phyloP scores from a whole-genome alignment of 495 filamentous ascomycete genomes.

The Xylaria flabelliformis region DNA sequence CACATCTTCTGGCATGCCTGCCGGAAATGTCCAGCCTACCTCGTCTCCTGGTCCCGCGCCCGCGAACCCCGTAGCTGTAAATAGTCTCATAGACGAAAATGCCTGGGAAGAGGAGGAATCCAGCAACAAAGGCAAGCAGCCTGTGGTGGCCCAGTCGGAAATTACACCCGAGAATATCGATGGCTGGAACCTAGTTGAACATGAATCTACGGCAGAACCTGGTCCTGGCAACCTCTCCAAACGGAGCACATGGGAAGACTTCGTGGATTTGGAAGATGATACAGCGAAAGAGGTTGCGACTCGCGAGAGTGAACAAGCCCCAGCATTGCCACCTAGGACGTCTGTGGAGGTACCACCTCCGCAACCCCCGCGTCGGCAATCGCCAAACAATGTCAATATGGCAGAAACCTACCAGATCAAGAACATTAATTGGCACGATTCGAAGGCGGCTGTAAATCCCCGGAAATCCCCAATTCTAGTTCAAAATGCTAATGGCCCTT shows the following conservation, averaged over 20 bases:
- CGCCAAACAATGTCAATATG: slow-evolving; percentile 39
- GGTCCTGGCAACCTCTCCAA: slow-evolving; percentile 35
- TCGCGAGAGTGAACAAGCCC: slow-evolving; percentile 37
- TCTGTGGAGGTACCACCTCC: slow-evolving; percentile 41
- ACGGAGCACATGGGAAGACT: slow-evolving; percentile 49
- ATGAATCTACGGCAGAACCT: slow-evolving; percentile 44
- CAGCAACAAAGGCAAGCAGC: slow-evolving; percentile 42
- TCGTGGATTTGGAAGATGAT: slow-evolving; percentile 39
- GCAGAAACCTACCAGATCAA: slow-evolving; percentile 57
- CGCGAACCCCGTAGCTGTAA: neutral
- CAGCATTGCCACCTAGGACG: slow-evolving; percentile 46
- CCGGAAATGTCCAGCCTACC: neutral
- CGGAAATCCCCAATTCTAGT: slow-evolving; percentile 77
- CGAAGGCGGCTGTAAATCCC: slow-evolving; percentile 46
- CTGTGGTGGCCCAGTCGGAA: slow-evolving; percentile 31
- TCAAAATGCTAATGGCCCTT: slow-evolving; percentile 93
- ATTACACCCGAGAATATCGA: slow-evolving; percentile 42
- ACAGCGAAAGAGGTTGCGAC: slow-evolving; percentile 33
- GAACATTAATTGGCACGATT: slow-evolving; percentile 54
- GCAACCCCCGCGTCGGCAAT: slow-evolving; percentile 45
- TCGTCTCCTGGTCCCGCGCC: neutral
- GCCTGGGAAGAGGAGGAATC: slow-evolving; percentile 53
- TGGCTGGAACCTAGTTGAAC: slow-evolving; percentile 58
- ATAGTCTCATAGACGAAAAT: slow-evolving; percentile 45
- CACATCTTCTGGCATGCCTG: slow-evolving; percentile 36